Evolutionary conservation across 352 stramenopile species (phyloP), one percentile per base, ranked within the genome.

Genomic region (Globisporangium echinulatum): DNA sequence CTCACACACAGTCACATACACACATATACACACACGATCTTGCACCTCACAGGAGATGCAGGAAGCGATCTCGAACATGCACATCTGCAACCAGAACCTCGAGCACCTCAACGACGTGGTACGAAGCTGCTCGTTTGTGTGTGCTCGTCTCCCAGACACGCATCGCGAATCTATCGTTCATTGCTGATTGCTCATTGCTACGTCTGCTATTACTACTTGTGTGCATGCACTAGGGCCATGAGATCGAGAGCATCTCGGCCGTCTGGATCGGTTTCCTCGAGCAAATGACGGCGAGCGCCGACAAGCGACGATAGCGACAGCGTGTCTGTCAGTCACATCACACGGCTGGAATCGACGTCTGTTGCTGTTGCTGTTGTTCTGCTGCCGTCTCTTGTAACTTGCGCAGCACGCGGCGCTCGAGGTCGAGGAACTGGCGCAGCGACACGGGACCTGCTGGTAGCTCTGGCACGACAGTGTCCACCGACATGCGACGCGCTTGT

Each of bases 21-120:
- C 46, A n/a, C 46, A 8, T 50, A 50, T 17, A 25, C 51, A 38
- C 14, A 56, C 40, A 44, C 40, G 11, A 44, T 13, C 40, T 8
- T 44, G 7, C 13, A 33, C 25, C 25, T 33, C 25, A 19, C 46
- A 92, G 82, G 77, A 81, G 54, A 82, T 90, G 67, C 81, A 92
- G 58, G 83, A 90, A 62, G 81, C 80, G 4, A 74, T 88, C 38
- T 89, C 80, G n/a, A 90, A 90, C 54, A 74, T 90, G 25, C 77
- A 92, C 53, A 92, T 90, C 55, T 60, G 90, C 38, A 88, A 79
- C 59, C 83, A 90, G 58, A 90, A 90, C 49, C 68, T 92, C 52
- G 83, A 90, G 54, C 83, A 92, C 52, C 63, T 90, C 19, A 90
- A 92, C 51, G 83, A 92, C 42, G 79, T 92, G 57, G 83, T 92